Evolutionary conservation across 176 grass and related monocot genomes (phyloP), one percentile per base, ranked within the genome.

Genomic region (Puccinellia tenuiflora): DNA sequence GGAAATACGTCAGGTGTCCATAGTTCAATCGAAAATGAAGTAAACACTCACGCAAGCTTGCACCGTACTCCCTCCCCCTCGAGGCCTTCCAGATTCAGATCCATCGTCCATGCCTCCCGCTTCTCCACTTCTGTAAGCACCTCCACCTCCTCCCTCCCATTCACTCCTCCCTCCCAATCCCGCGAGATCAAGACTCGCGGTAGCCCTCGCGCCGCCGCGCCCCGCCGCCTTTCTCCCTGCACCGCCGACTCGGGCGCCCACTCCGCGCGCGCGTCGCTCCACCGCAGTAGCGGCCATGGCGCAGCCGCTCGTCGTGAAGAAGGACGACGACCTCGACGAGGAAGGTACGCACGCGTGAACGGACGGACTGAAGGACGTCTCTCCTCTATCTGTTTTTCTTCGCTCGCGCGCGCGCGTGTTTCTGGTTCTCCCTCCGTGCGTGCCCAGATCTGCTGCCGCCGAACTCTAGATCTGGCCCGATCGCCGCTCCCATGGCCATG

Each of bases 301-400:
- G 70, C 93, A 99, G 81, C 91, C 88, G 78, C 88, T 96, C 51
- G 82, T 94, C 56, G 84, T 94, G 54, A 99, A 99, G 93, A 99
- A 99, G 88, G 97, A 99, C 84, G 97, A 99, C 68, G 97, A 99
- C 73, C 67, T 83, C 64, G 97, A 99, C 68, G 93, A 99, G 69
- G 97, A 99, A 96, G 93, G 97, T 96, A 78, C 22, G 72, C 29
- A 26, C 37, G 33, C 42, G 10, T 11, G 8, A 18, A 29, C 13
- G 2, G 57, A 30, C 83, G 56, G 28, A 39, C 18, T n/a, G n/a
- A n/a, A n/a, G 17, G 30, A 20, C 30, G 7, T 15, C 7, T 35
- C 33, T 14, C 68, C 42, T 35, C 63, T 40, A 42, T 63, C 64
- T n/a, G n/a, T n/a, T n/a, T n/a, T 28, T 18, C 35, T 54, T 2